Evolutionary conservation across 306 rosid genomes (phyloP), one percentile per base, ranked within the genome.

Genomic region (Lagenaria siceraria): DNA sequence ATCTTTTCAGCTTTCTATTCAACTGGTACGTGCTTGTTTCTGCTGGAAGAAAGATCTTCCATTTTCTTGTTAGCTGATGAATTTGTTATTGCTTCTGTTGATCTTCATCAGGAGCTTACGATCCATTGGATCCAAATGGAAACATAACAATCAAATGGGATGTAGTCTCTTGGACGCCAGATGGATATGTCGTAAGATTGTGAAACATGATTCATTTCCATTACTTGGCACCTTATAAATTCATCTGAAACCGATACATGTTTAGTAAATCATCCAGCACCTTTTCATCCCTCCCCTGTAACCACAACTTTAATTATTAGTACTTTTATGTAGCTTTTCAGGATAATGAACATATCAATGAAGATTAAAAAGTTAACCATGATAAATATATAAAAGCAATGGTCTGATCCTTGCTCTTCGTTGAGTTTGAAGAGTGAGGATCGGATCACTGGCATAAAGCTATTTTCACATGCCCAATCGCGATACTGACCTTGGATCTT

Each of bases 121-220:
- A 82, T 60, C 74, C 80, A 0, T 60, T 82, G 63, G 88, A 85
- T 77, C 88, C 84, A 25, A 36, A 74, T 58, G 88, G 82, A 4
- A 80, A 76, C 78, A 78, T 85, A 33, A 77, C 81, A 46, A 80
- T 82, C 80, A 82, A 78, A 59, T 82, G 86, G 88, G 85, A 82
- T 85, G 43, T 82, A 56, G 33, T 74, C 17, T 82, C 84, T 38
- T 85, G 88, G 88, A 74, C 82, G 51, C 43, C 80, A 7, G 85
- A 85, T 65, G 88, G 82, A 40, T 85, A 85, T 77, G 88, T 77
- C 59, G 88, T 82, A 68, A 77, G 87, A 75, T 55, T 36, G 46
- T 7, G 56, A 11, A n/a, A 51, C 6, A 25, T n/a, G 40, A 49
- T 48, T 81, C 55, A 11, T 64, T 43, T 22, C 76, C 55, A 25